Conservation (phyloP, 352 stramenopile species). For the Globisporangium heterothallicum region DNA sequence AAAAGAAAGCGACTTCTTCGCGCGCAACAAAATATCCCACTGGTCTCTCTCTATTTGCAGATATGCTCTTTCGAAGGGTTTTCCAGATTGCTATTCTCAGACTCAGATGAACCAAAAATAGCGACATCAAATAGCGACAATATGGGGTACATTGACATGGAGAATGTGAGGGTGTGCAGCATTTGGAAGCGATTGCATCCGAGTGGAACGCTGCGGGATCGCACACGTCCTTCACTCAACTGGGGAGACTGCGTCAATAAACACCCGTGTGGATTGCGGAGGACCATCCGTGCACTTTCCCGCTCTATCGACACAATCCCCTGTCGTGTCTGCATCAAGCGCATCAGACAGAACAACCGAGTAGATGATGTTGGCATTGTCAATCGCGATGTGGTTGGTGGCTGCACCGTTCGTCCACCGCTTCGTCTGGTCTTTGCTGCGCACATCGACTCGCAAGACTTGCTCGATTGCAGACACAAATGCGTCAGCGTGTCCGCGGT, state of each 20-base stretch:
- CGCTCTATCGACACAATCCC: not conserved
- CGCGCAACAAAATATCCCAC: too few species aligned
- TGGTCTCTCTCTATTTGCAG: constrained; percentile 1
- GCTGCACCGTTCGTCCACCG: constrained; percentile 28
- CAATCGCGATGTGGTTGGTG: constrained; percentile 44
- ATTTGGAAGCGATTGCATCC: too few species aligned
- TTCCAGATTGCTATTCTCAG: not conserved
- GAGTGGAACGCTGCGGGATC: too few species aligned
- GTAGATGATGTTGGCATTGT: constrained; percentile 55
- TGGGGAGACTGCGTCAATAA: constrained; percentile 2
- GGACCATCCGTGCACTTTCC: not conserved
- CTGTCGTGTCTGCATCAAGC: too few species aligned
- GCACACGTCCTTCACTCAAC: too few species aligned
- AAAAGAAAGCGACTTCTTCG: not conserved
- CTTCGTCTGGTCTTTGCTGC: constrained; percentile 70
- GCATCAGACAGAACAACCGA: constrained; percentile 7
- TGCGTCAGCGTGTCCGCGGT: constrained; percentile 17
- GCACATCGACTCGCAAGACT: constrained; percentile 65
- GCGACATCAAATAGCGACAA: too few species aligned
- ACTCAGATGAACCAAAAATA: too few species aligned
- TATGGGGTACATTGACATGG: too few species aligned
- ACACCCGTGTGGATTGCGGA: not conserved
- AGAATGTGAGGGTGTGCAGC: too few species aligned
- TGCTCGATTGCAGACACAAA: constrained; percentile 55
- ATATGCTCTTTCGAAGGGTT: not conserved